A percentile compares a stretch with the other conserved stretches of the same genome.
phyloP scores from a whole-genome alignment of 306 rosid species.

The Begonia masoniana region DNA sequence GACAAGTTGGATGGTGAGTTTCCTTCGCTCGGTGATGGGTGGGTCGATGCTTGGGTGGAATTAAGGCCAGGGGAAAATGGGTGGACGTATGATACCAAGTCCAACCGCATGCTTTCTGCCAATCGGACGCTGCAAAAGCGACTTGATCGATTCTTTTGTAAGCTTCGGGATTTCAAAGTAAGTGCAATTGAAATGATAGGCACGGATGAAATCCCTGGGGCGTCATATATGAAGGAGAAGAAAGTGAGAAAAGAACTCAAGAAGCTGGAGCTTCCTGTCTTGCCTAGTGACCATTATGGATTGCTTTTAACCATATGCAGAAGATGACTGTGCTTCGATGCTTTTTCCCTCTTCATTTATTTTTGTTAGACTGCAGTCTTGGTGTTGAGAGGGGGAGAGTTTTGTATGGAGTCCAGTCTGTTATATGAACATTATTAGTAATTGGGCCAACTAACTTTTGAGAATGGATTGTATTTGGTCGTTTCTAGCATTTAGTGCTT shows the following conservation, averaged over 20 bases:
- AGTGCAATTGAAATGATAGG: slow-evolving; percentile 73
- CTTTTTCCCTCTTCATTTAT: background rate
- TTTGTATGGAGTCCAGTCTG: no score
- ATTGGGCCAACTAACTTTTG: no score
- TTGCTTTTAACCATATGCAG: slow-evolving; percentile 54
- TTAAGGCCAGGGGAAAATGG: slow-evolving; percentile 59
- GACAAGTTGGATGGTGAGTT: slow-evolving; percentile 72
- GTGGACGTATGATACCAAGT: slow-evolving; percentile 90
- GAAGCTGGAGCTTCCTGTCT: slow-evolving; percentile 69
- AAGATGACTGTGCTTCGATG: slow-evolving; percentile 2
- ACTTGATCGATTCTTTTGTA: slow-evolving; percentile 65
- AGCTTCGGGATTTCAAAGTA: slow-evolving; percentile 41
- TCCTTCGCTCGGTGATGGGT: slow-evolving; percentile 45
- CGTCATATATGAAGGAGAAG: slow-evolving; percentile 56
- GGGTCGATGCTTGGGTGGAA: slow-evolving; percentile 75
- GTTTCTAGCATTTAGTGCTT: no score
- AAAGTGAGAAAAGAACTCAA: slow-evolving; percentile 49
- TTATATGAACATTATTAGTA: no score
- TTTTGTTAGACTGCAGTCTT: slow-evolving; percentile 1
- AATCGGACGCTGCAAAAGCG: slow-evolving; percentile 63
- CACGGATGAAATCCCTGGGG: slow-evolving; percentile 50
- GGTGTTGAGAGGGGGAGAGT: no score
- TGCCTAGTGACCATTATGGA: slow-evolving; percentile 93
- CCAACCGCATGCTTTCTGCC: slow-evolving; percentile 68
- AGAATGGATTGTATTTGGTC: no score